phyloP scores from a whole-genome alignment of 2,329 filamentous ascomycete genomes.

The Fusarium hainanense region DNA sequence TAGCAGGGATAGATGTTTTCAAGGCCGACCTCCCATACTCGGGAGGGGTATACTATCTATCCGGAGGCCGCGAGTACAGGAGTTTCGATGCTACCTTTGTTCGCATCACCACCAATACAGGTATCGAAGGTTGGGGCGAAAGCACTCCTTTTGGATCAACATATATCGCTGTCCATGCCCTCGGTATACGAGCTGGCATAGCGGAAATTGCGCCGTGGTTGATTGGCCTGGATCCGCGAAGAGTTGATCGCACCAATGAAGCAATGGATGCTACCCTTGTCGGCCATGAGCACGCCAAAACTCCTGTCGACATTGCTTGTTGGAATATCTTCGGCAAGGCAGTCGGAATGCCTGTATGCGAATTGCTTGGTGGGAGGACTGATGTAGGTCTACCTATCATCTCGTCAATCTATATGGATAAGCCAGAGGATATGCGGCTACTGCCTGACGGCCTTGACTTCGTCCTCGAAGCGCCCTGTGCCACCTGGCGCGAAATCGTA shows the following conservation, averaged over 20 bases:
- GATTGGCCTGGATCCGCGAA: conserved; percentile 26
- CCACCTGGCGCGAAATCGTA: conserved; percentile 27
- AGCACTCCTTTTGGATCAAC: conserved; percentile 37
- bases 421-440: conserved; percentile 27
- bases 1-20: background rate
- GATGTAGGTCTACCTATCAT: conserved; percentile 28
- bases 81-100: conserved; percentile 37
- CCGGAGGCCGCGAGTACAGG: conserved; percentile 23
- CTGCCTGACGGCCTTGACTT: conserved; percentile 33
- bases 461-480: conserved; percentile 37
- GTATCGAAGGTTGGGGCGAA: conserved; percentile 38
- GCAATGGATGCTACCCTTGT: conserved; percentile 27
- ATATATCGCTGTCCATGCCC: conserved; percentile 33
- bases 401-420: conserved; percentile 32
- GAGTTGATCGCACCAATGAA: conserved; percentile 21
- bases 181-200: background rate
- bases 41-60: background rate
- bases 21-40: background rate
- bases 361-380: conserved; percentile 35
- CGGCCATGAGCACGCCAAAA: conserved; percentile 25
- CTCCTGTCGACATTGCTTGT: conserved; percentile 34
- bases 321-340: conserved; percentile 29
- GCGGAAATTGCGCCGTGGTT: conserved; percentile 5
- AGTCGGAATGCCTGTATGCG: conserved; percentile 33
- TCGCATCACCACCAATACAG: conserved; percentile 35